phyloP scores from a whole-genome alignment of 2,329 filamentous ascomycete genomes.

The Podosphaera fusca region DNA sequence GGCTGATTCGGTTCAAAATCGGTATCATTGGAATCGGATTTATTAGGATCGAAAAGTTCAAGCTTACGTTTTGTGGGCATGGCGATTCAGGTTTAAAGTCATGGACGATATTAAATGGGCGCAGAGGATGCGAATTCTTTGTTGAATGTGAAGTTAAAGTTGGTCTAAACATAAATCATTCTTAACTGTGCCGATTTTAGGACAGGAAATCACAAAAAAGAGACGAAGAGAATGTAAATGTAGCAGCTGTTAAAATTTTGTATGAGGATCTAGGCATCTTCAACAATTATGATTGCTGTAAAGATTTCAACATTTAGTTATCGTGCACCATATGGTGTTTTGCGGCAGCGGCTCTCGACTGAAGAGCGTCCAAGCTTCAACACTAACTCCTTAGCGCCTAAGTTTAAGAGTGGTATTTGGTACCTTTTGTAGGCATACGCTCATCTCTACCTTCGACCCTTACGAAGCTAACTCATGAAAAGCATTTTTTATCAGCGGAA shows the following conservation, averaged over 20 bases:
- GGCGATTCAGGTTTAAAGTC: conserved; percentile 1
- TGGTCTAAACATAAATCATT: background rate
- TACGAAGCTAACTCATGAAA: too few relatives aligned
- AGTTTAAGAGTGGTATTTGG: background rate
- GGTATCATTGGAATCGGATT: conserved; percentile 41
- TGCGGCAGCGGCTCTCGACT: background rate
- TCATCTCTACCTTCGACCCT: too few relatives aligned
- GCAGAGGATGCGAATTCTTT: background rate
- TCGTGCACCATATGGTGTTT: background rate
- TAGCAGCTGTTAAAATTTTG: background rate
- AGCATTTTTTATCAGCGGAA: too few relatives aligned
- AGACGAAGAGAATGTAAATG: background rate
- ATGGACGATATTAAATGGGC: background rate
- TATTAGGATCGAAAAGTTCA: conserved; percentile 39
- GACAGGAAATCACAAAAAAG: background rate
- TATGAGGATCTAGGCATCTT: background rate
- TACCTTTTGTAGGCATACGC: too few relatives aligned
- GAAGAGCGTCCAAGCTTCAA: background rate
- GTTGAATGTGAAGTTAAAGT: background rate
- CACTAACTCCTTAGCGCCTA: background rate
- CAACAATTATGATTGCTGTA: background rate
- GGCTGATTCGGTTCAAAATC: conserved; percentile 35
- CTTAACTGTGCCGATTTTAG: background rate
- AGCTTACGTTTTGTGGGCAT: conserved; percentile 26
- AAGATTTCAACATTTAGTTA: background rate